These are phyloP conservation scores for Pelargonium nanum DNA, from an alignment of 345 rosid genomes.

Conservation along the genomic window DNA sequence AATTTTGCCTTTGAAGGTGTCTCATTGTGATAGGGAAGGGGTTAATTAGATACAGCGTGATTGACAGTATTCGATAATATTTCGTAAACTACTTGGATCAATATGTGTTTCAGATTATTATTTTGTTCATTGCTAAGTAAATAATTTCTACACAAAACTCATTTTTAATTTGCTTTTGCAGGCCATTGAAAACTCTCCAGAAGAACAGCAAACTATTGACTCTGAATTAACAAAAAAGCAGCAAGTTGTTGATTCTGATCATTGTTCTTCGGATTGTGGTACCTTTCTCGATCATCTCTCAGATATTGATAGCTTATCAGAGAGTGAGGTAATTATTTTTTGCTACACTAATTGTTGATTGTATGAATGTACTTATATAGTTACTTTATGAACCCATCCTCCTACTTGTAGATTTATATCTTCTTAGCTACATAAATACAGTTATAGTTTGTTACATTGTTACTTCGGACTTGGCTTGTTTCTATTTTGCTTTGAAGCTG, in stretches of 20 bases:
- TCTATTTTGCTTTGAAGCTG: too few relatives aligned
- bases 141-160: not conserved
- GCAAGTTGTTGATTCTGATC: constrained; percentile 28
- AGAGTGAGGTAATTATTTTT: constrained; percentile 43
- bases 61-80: not conserved
- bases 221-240: constrained; percentile 3
- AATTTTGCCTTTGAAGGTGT: not conserved
- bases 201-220: constrained; percentile 15
- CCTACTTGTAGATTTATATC: not conserved
- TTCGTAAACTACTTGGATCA: not conserved
- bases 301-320: constrained; percentile 35
- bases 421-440: not conserved
- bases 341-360: not conserved
- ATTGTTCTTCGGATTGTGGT: constrained; percentile 36
- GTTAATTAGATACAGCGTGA: not conserved
- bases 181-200: constrained; percentile 45
- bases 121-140: not conserved
- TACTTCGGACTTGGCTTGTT: too few relatives aligned
- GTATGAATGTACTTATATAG: not conserved
- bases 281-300: constrained; percentile 40
- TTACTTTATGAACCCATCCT: not conserved
- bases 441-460: too few relatives aligned
- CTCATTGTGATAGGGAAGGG: not conserved
- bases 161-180: constrained; percentile 14
- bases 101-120: not conserved